Base-by-base conservation (phyloP, 805 yeast genomes). In the Candida piceae region DNA sequence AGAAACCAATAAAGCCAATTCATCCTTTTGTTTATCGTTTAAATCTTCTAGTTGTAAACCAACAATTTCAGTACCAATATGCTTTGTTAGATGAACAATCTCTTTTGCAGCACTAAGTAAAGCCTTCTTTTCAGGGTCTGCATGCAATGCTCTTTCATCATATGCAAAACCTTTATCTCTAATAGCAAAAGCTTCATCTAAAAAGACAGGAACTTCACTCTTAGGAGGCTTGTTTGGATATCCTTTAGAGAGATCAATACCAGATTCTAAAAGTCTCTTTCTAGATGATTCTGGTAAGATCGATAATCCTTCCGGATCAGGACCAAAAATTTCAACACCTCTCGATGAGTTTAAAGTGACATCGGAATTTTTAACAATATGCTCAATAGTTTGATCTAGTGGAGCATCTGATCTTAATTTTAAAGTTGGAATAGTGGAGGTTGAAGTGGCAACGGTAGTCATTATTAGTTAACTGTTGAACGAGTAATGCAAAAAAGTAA, bases 11-110 rank as follows among this genome's bases (percentile, higher is more conserved):
- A 69, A 53, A 7, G 75, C 76, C 41, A 71, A 57, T 51, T 71
- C 74, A 47, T 71, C 74, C 35, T 53, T 59, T 49, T 71, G 76
- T 46, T 60, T 41, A 39, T 69, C 67, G 26, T 53, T 62, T 38
- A 71, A 52, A 22, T 68, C 70, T 4, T 56, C 52, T 25, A 71
- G 52, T 48, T 71, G 72, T 28, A 71, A 50, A 16, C 76, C 76
- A 31, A 65, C 61, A 38, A 71, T 59, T 42, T 70, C 76, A 13
- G 76, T 72, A 34, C 78, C 78, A 45, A 71, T 52, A 44, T 67
- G 64, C 39, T 64, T 66, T 35, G 75, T 66, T 41, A 71, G 53
- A 39, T 71, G 44, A 29, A 46, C 63, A 17, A 71, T 71, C 38
- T 65, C 63, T 47, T 53, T 63, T 26, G 60, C 68, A 45, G 68